A percentile compares a stretch with the other conserved stretches of the same genome.
These are phyloP conservation scores for Dipteronia sinensis DNA, from an alignment of 345 rosid genomes.

Conservation along the genomic window DNA sequence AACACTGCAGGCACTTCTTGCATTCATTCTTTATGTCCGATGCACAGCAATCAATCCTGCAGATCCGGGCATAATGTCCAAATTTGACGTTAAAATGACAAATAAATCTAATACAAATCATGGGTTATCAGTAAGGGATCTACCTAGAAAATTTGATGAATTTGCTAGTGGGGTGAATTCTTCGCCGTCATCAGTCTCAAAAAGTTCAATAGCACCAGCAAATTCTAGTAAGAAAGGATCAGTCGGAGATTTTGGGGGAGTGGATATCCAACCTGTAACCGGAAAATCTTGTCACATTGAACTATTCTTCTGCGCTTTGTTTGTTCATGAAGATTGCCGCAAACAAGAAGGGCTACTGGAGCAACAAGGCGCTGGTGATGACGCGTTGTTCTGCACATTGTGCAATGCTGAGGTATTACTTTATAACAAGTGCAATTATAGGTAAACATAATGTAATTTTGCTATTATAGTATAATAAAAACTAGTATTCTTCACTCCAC, in stretches of 20 bases:
- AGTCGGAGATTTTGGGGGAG: conserved; percentile 46
- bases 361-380: conserved; percentile 61
- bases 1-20: conserved; percentile 76
- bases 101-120: conserved; percentile 36
- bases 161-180: conserved; percentile 56
- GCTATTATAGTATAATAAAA: background rate
- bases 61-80: conserved; percentile 97
- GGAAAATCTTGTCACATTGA: conserved; percentile 46
- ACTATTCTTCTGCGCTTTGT: conserved; percentile 72
- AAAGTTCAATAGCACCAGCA: conserved; percentile 63
- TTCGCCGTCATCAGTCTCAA: conserved; percentile 79
- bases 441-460: background rate
- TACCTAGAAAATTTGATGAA: conserved; percentile 56
- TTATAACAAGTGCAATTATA: background rate
- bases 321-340: conserved; percentile 89
- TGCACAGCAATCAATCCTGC: conserved; percentile 99
- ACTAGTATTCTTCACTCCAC: background rate
- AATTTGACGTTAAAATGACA: conserved; percentile 44
- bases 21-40: conserved; percentile 89
- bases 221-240: conserved; percentile 76
- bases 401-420: conserved; percentile 91
- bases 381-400: conserved; percentile 89
- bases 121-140: conserved; percentile 45
- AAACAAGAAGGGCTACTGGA: conserved; percentile 54
- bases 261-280: conserved; percentile 32